Evolutionary conservation across 441 rosid species (phyloP).

Genomic region (Bocquillonia castaneifolia): DNA sequence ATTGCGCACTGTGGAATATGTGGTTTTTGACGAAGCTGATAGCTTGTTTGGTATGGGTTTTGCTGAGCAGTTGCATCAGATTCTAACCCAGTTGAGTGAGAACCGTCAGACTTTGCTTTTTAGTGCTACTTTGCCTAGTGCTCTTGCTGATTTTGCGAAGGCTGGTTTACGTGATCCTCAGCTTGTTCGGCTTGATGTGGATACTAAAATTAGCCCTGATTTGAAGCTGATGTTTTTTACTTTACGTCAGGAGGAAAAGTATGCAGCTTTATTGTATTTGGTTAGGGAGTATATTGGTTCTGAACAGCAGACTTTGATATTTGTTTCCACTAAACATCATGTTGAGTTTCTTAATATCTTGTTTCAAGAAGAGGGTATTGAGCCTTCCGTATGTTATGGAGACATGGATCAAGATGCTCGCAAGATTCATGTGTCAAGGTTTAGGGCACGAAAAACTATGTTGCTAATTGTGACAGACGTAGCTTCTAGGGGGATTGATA

Average conservation of each 20-base stretch:
- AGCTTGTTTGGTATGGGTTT: constrained; percentile 88
- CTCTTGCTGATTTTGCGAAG: constrained; percentile 90
- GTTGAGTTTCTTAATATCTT: constrained; percentile 80
- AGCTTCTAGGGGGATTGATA: constrained; percentile 96
- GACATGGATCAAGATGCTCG: constrained; percentile 99
- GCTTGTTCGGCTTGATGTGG: constrained; percentile 86
- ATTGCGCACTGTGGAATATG: constrained; percentile 74
- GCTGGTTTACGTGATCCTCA: constrained; percentile 93
- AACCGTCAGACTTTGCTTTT: constrained; percentile 91
- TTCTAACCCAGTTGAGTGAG: constrained; percentile 71
- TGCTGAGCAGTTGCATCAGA: constrained; percentile 80
- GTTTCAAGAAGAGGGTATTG: constrained; percentile 77
- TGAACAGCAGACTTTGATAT: constrained; percentile 74
- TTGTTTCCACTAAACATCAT: constrained; percentile 94
- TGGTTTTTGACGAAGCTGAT: constrained; percentile 95
- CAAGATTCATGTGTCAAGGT: constrained; percentile 77
- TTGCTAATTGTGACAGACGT: constrained; percentile 86
- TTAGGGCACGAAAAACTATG: constrained; percentile 82
- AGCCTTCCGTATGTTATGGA: constrained; percentile 86
- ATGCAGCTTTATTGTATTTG: constrained; percentile 75
- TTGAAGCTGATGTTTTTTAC: constrained; percentile 63
- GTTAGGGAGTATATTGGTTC: constrained; percentile 70
- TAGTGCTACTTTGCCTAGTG: constrained; percentile 93
- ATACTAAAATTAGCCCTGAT: constrained; percentile 89
- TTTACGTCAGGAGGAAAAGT: constrained; percentile 79